Percentiles rank a stretch among this genome's conserved stretches.
Evolutionary conservation across 345 rosid genomes (phyloP).

Genomic region (Eutrema japonicum): DNA sequence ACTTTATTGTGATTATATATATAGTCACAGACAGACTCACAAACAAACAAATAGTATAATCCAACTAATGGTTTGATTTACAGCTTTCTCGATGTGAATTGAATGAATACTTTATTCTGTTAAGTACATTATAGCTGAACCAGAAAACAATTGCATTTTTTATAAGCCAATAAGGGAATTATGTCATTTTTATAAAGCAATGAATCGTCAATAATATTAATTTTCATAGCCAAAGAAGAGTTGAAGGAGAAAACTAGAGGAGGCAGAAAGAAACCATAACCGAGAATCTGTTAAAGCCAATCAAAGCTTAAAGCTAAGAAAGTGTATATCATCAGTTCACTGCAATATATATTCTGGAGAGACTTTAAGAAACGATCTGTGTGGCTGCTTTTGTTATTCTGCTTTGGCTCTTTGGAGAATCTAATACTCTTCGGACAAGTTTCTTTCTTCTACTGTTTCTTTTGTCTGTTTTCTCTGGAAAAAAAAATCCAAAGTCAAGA

Average conservation of each 20-base stretch:
- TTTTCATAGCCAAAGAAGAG: conserved; percentile 20
- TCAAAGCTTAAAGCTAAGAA: conserved; percentile 32
- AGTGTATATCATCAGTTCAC: conserved; percentile 19
- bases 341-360: conserved; percentile 24
- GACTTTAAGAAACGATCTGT: conserved; percentile 17
- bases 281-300: conserved; percentile 36
- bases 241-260: conserved; percentile 5
- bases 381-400: conserved; percentile 34
- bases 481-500: neutral
- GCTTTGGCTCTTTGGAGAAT: conserved; percentile 39
- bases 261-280: conserved; percentile 5
- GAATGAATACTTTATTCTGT: conserved; percentile 19
- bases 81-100: conserved; percentile 29
- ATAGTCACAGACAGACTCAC: too few relatives aligned
- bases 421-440: conserved; percentile 30
- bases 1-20: too few relatives aligned
- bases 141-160: conserved; percentile 10
- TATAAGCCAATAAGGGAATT: neutral
- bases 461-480: neutral
- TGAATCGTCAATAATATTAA: conserved; percentile 16
- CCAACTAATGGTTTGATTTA: neutral
- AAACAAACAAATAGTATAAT: too few relatives aligned
- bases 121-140: conserved; percentile 31
- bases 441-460: conserved; percentile 25
- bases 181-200: conserved; percentile 13